These are phyloP conservation scores for Wickerhamiella domercqiae DNA, from an alignment of 805 yeast genomes.

Conservation along the genomic window DNA sequence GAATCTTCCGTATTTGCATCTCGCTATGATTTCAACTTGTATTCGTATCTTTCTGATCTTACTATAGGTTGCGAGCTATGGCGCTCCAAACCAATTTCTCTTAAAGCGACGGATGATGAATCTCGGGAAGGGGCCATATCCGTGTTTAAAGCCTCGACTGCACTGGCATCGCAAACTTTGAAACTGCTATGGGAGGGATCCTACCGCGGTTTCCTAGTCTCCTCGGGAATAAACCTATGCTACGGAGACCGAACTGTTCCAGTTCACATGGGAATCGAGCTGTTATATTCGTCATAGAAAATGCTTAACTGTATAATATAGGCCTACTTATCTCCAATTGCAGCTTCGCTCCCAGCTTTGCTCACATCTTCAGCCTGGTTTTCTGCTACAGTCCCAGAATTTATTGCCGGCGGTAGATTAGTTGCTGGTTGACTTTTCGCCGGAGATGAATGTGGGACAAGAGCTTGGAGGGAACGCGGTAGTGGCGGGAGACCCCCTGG, in stretches of 20 bases:
- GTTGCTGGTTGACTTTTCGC: background rate
- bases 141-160: conserved; percentile 59
- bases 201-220: conserved; percentile 59
- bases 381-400: no score
- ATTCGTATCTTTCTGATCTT: conserved; percentile 77
- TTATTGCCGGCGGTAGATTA: background rate
- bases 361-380: no score
- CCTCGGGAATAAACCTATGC: conserved; percentile 41
- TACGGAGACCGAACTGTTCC: conserved; percentile 16
- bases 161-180: conserved; percentile 44
- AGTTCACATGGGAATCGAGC: conserved; percentile 13
- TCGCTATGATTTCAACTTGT: conserved; percentile 75
- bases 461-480: conserved; percentile 9
- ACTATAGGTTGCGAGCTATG: conserved; percentile 78
- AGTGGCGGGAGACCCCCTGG: conserved; percentile 13
- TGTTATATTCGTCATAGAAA: conserved; percentile 11
- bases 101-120: conserved; percentile 1
- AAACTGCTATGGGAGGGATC: conserved; percentile 80
- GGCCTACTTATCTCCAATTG: background rate
- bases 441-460: background rate
- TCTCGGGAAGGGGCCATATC: conserved; percentile 24
- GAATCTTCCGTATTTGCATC: conserved; percentile 59
- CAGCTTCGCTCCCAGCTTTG: no score
- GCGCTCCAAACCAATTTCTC: conserved; percentile 28
- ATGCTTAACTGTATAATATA: background rate